Percentiles rank a stretch among this genome's conserved stretches.
phyloP scores from a whole-genome alignment of 192 early-diverging fungal species.

The Coemansia umbellata region DNA sequence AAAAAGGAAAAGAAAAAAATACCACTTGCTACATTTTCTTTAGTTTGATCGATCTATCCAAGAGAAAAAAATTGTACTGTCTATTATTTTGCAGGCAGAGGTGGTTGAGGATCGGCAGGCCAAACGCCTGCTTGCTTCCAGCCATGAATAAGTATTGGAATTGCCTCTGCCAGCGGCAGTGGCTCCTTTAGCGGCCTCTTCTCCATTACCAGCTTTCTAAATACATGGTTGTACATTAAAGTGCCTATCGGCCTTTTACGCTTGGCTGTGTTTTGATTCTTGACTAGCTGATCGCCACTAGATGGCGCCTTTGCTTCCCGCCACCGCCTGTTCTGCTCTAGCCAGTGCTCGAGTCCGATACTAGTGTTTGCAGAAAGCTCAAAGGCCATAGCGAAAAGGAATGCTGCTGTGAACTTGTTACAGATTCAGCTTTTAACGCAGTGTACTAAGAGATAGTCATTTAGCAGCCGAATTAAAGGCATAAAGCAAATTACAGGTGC shows the following conservation, averaged over 20 bases:
- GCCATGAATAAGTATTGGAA: conserved; percentile 31
- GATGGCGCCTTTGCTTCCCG: neutral
- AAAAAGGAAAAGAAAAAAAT: neutral
- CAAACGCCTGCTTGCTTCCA: conserved; percentile 40
- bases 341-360: conserved; percentile 31
- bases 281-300: neutral
- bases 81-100: neutral
- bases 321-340: conserved; percentile 30
- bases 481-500: too few species aligned
- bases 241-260: conserved; percentile 10
- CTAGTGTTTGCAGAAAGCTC: too few species aligned
- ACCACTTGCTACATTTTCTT: too few species aligned
- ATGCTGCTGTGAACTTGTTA: too few species aligned
- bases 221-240: conserved; percentile 23
- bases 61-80: neutral
- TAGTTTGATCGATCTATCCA: neutral
- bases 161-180: conserved; percentile 25
- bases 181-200: conserved; percentile 19
- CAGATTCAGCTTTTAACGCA: too few species aligned
- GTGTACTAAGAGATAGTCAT: too few species aligned
- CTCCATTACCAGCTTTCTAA: conserved; percentile 26
- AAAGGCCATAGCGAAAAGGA: too few species aligned
- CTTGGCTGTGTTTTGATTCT: neutral
- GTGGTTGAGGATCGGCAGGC: conserved; percentile 16
- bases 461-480: too few species aligned